Percentiles rank a stretch among this genome's conserved stretches.
Evolutionary conservation across 1,139 yeast genomes (phyloP).

Genomic region (Yamadazyma sp.): DNA sequence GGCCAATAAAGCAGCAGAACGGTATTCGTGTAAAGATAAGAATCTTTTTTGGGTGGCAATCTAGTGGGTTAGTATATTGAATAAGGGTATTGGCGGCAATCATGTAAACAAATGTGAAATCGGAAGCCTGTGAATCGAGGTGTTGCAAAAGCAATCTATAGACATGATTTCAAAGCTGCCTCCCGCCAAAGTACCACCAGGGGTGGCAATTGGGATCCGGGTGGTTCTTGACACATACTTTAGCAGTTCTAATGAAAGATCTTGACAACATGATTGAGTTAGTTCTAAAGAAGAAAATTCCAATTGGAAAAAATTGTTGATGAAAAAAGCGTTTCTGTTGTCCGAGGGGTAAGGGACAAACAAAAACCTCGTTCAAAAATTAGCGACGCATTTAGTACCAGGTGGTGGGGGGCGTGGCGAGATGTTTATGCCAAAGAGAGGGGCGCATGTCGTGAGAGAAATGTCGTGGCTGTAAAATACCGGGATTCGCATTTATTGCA

Average conservation of each 20-base stretch:
- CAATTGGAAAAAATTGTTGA: conserved; percentile 6
- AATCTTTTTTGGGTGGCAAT: conserved; percentile 51
- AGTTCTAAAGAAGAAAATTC: conserved; percentile 2
- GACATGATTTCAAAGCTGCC: too few species aligned
- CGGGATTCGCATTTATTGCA: conserved; percentile 1
- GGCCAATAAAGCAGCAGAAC: conserved; percentile 86
- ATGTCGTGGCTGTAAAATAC: neutral
- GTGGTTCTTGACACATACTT: conserved; percentile 31
- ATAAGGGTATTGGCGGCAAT: neutral
- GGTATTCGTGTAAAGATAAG: conserved; percentile 91
- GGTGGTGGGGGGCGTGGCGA: neutral
- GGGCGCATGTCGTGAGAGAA: neutral
- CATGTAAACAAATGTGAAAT: neutral
- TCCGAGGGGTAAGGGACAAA: conserved; percentile 2
- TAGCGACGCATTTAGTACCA: too few species aligned
- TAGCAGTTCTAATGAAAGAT: conserved; percentile 41
- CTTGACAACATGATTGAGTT: conserved; percentile 17
- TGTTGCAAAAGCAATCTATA: too few species aligned
- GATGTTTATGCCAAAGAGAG: neutral
- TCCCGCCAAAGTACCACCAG: neutral
- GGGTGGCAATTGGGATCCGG: neutral
- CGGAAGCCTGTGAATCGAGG: conserved; percentile 8
- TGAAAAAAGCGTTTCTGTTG: conserved; percentile 4
- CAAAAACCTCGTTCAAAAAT: neutral
- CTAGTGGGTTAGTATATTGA: conserved; percentile 14